Percentiles rank a stretch among this genome's conserved stretches.
Conservation (phyloP, 116 monocot genomes). For the Papilionanthe hybrid region DNA sequence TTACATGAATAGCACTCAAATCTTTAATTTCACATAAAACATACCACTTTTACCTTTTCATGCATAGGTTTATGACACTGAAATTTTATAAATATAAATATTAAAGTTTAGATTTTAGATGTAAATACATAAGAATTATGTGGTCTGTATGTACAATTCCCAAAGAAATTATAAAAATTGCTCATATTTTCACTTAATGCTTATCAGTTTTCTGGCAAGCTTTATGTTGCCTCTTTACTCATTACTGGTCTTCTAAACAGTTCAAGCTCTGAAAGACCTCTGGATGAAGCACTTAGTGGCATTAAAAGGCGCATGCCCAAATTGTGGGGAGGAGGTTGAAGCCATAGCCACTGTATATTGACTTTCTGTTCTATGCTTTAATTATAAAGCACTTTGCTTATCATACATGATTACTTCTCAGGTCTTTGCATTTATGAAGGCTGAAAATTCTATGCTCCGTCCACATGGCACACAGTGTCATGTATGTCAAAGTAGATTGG, state of each 20-base stretch:
- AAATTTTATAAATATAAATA: no score
- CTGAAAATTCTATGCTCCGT: constrained; percentile 35
- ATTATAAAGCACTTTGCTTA: neutral
- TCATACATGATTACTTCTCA: constrained; percentile 17
- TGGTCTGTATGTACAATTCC: no score
- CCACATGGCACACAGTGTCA: constrained; percentile 76
- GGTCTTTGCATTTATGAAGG: constrained; percentile 92
- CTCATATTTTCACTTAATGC: neutral
- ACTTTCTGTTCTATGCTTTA: neutral
- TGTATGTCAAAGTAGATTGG: constrained; percentile 65
- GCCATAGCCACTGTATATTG: neutral
- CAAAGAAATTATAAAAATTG: no score
- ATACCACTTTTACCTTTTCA: no score
- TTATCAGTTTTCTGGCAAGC: neutral
- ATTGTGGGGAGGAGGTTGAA: constrained; percentile 92
- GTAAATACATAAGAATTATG: no score
- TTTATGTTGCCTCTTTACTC: neutral
- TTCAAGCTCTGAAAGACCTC: constrained; percentile 58
- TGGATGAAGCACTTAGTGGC: constrained; percentile 83
- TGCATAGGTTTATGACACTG: no score
- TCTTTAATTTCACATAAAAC: no score
- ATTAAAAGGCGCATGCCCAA: constrained; percentile 88
- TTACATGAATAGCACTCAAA: no score
- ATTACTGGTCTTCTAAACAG: constrained; percentile 35
- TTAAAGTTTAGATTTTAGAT: no score